These are phyloP conservation scores for Tylopilus sp. DNA, from an alignment of 768 basidiomycete species.

Conservation along the genomic window DNA sequence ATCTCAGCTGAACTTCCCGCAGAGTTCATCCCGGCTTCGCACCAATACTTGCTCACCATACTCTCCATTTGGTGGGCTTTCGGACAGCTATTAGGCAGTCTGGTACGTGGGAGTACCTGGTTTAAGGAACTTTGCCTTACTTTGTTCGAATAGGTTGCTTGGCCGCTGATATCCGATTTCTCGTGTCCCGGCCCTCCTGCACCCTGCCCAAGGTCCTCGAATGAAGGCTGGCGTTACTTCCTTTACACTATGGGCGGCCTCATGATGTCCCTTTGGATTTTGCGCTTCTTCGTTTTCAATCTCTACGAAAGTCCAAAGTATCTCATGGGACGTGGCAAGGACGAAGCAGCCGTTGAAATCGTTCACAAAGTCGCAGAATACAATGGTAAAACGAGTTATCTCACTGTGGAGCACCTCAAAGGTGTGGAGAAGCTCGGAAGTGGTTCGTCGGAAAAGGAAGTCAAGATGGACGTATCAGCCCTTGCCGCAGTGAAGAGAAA, in stretches of 20 bases:
- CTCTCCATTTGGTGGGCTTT: slow-evolving; percentile 81
- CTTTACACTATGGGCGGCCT: slow-evolving; percentile 70
- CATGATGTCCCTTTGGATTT: slow-evolving; percentile 57
- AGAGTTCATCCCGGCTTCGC: slow-evolving; percentile 70
- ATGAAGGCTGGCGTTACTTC: slow-evolving; percentile 76
- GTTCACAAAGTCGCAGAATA: slow-evolving; percentile 58
- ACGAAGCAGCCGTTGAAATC: slow-evolving; percentile 57
- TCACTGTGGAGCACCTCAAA: slow-evolving; percentile 52
- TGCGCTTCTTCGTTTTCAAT: slow-evolving; percentile 65
- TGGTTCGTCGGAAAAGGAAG: slow-evolving; percentile 7
- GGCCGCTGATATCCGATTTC: slow-evolving; percentile 68
- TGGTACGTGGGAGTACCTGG: slow-evolving; percentile 26
- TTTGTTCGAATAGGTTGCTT: slow-evolving; percentile 49
- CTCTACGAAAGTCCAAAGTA: slow-evolving; percentile 71
- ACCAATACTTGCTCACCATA: slow-evolving; percentile 73
- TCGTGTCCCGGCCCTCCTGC: slow-evolving; percentile 51
- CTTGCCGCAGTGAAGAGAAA: slow-evolving; percentile 38
- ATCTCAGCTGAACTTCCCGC: neutral
- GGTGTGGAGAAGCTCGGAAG: slow-evolving; percentile 12
- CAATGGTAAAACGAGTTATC: slow-evolving; percentile 48
- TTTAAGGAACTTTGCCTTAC: neutral
- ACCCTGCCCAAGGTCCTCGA: slow-evolving; percentile 50
- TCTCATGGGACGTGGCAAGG: slow-evolving; percentile 64
- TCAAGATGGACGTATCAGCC: slow-evolving; percentile 34
- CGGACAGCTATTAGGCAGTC: slow-evolving; percentile 61